These are phyloP conservation scores for Diaporthe batatas DNA, from an alignment of 2,329 filamentous ascomycete genomes.

Conservation along the genomic window DNA sequence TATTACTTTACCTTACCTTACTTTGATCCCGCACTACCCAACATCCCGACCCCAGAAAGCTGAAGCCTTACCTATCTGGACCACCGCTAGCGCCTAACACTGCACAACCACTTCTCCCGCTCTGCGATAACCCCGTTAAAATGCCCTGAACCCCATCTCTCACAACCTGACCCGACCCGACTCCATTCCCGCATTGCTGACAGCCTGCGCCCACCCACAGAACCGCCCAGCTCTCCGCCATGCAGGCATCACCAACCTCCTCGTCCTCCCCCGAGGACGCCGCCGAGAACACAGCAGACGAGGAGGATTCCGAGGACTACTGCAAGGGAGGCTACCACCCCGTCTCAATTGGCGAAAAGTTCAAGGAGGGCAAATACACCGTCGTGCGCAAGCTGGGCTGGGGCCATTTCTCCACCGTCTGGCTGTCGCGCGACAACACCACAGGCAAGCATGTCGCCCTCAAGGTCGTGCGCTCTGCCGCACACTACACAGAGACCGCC, in stretches of 20 bases:
- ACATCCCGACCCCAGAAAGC: slow-evolving; percentile 5
- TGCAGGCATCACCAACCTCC: slow-evolving; percentile 81
- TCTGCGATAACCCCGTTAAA: slow-evolving; percentile 30
- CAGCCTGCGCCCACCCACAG: slow-evolving; percentile 54
- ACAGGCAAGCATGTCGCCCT: slow-evolving; percentile 95
- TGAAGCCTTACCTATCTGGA: slow-evolving; percentile 22
- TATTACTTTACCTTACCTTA: slow-evolving; percentile 17
- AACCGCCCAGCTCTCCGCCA: slow-evolving; percentile 68
- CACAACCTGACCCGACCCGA: neutral
- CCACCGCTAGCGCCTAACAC: slow-evolving; percentile 10
- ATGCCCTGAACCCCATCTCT: neutral
- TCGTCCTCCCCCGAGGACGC: slow-evolving; percentile 84
- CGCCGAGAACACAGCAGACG: slow-evolving; percentile 93
- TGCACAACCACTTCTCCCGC: slow-evolving; percentile 19
- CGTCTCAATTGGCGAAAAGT: slow-evolving; percentile 92
- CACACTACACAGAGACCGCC: slow-evolving; percentile 98
- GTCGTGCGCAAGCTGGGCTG: slow-evolving; percentile 96
- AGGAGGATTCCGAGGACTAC: slow-evolving; percentile 99
- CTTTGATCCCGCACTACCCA: slow-evolving; percentile 6
- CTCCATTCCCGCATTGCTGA: slow-evolving; percentile 46
- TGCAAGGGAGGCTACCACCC: slow-evolving; percentile 99
- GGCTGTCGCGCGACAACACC: slow-evolving; percentile 83
- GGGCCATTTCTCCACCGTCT: slow-evolving; percentile 99
- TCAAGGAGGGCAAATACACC: slow-evolving; percentile 97
- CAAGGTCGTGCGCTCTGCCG: slow-evolving; percentile 96